These are phyloP conservation scores for Cardiospermum halicacabum DNA, from an alignment of 345 rosid genomes.

Conservation along the genomic window DNA sequence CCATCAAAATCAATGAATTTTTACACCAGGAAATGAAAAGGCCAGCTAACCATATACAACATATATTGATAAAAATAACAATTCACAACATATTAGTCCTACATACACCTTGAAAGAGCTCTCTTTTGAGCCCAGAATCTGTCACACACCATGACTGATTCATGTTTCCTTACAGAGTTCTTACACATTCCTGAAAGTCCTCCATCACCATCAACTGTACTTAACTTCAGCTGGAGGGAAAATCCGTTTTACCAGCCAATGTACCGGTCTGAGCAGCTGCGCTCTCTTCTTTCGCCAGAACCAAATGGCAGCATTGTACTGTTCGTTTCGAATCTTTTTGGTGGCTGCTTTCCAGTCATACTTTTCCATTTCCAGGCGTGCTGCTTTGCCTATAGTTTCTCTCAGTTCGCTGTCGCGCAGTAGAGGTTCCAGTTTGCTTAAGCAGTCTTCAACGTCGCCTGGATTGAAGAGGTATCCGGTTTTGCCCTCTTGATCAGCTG, in stretches of 20 bases:
- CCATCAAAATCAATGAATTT: slow-evolving; percentile 12
- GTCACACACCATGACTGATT: not conserved
- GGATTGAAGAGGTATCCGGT: slow-evolving; percentile 73
- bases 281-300: slow-evolving; percentile 89
- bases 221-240: slow-evolving; percentile 61
- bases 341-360: slow-evolving; percentile 98
- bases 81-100: slow-evolving; percentile 18
- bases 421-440: slow-evolving; percentile 58
- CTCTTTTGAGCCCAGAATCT: not conserved
- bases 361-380: slow-evolving; percentile 82
- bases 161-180: too few species aligned
- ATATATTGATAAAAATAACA: slow-evolving; percentile 14
- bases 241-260: slow-evolving; percentile 59
- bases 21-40: slow-evolving; percentile 5
- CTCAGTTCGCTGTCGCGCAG: slow-evolving; percentile 49
- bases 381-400: slow-evolving; percentile 74
- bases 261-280: slow-evolving; percentile 66
- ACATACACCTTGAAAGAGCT: not conserved
- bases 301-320: slow-evolving; percentile 93
- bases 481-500: slow-evolving; percentile 82
- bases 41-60: slow-evolving; percentile 10
- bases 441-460: slow-evolving; percentile 82
- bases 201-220: slow-evolving; percentile 16
- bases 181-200: too few species aligned
- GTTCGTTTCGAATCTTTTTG: slow-evolving; percentile 75